These are phyloP conservation scores for Malus hybrid DNA, from an alignment of 331 rosid species.

Conservation along the genomic window DNA sequence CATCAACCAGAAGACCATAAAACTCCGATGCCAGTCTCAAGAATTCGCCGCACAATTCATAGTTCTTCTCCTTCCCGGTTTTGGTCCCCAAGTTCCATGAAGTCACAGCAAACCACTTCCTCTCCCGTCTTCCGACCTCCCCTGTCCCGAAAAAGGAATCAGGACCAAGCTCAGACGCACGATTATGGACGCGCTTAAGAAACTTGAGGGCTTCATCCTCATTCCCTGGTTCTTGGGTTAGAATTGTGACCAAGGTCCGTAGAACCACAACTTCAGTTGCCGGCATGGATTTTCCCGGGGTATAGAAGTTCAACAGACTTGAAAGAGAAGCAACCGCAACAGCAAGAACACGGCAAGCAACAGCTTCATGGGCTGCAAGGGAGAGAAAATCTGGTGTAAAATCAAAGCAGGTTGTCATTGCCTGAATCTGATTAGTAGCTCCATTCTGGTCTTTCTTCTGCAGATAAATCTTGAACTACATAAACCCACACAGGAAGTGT, in stretches of 20 bases:
- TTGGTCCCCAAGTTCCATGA: conserved; percentile 85
- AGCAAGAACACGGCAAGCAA: conserved; percentile 78
- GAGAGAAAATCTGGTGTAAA: conserved; percentile 81
- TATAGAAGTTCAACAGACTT: conserved; percentile 54
- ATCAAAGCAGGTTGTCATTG: conserved; percentile 74
- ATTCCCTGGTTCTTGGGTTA: conserved; percentile 59
- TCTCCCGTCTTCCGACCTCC: conserved; percentile 77
- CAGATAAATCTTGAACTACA: conserved; percentile 80
- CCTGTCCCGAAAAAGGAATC: conserved; percentile 77
- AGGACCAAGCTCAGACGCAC: conserved; percentile 61
- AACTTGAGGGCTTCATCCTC: conserved; percentile 57
- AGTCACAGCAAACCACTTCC: conserved; percentile 82
- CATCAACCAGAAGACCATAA: conserved; percentile 36
- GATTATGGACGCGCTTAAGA: conserved; percentile 42
- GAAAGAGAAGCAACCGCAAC: conserved; percentile 76
- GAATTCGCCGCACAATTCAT: conserved; percentile 62
- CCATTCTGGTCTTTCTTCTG: conserved; percentile 64
- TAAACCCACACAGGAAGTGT: conserved; percentile 20
- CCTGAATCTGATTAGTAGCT: conserved; percentile 70
- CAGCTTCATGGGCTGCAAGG: conserved; percentile 95
- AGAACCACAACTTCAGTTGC: conserved; percentile 65
- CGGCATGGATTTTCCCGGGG: conserved; percentile 67
- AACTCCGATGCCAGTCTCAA: conserved; percentile 64
- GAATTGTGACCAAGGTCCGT: conserved; percentile 77
- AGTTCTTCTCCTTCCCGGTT: conserved; percentile 57